A percentile compares a stretch with the other conserved stretches of the same genome.
Conservation (phyloP, 176 grass and related monocot species). For the Bonia amplexicaulis region DNA sequence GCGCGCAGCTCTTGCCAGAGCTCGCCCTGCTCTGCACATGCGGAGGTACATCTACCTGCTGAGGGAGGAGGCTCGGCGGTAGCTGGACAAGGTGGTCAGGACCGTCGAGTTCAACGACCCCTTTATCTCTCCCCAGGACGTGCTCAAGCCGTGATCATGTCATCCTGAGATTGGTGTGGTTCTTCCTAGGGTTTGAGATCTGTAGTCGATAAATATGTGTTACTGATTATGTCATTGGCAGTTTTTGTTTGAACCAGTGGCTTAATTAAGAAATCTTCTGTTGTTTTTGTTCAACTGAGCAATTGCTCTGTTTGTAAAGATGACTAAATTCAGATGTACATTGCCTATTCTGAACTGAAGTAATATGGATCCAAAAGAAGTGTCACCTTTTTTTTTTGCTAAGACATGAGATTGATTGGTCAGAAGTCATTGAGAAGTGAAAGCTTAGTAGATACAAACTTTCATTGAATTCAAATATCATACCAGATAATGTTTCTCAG, state of each 20-base stretch:
- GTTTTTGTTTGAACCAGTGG: background rate
- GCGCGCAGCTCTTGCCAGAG: background rate
- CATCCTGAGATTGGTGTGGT: background rate
- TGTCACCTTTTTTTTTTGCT: background rate
- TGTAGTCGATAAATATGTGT: background rate
- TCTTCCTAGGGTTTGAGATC: background rate
- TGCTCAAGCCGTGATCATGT: constrained; percentile 7
- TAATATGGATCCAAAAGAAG: background rate
- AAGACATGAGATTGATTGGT: background rate
- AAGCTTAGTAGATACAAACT: background rate
- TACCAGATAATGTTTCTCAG: background rate
- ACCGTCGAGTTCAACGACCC: constrained; percentile 46
- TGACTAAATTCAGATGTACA: background rate
- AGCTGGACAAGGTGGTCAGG: constrained; percentile 22
- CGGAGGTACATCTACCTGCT: background rate
- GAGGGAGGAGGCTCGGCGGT: constrained; percentile 24
- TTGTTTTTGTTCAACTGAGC: background rate
- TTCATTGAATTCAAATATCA: background rate
- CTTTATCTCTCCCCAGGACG: constrained; percentile 1
- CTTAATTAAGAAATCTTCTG: background rate
- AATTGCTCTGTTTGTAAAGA: background rate
- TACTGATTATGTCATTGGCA: background rate
- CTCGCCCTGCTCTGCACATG: background rate
- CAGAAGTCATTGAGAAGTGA: background rate
- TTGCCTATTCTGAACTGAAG: background rate